Conservation (phyloP, 257 asterid species). For the Nicotiana knightiana region DNA sequence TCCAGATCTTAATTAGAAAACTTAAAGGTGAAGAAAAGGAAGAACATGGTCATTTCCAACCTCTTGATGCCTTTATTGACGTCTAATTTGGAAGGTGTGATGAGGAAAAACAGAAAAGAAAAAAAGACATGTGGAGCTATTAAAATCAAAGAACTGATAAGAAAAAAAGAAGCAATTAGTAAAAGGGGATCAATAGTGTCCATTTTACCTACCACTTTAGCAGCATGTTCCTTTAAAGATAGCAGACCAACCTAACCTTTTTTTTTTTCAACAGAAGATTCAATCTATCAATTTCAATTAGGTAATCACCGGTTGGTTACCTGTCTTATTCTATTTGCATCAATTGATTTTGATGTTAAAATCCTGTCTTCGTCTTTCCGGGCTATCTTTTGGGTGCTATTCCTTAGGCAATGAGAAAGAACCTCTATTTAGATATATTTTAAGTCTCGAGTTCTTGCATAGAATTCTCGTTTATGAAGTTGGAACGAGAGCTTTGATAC, state of each 20-base stretch:
- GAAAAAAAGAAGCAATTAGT: neutral
- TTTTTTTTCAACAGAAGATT: neutral
- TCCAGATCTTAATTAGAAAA: neutral
- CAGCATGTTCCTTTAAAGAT: neutral
- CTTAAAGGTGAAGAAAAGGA: constrained; percentile 42
- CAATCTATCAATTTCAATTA: neutral
- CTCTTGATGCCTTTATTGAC: neutral
- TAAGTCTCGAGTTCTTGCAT: too few relatives aligned
- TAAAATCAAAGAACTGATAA: neutral
- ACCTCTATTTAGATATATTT: too few relatives aligned
- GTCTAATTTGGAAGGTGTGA: neutral
- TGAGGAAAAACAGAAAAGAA: neutral
- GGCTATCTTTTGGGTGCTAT: too few relatives aligned
- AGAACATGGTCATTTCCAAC: constrained; percentile 8
- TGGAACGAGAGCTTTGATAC: too few relatives aligned
- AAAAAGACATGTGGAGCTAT: neutral
- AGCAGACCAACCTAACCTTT: neutral
- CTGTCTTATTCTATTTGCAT: neutral
- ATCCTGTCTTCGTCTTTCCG: too few relatives aligned
- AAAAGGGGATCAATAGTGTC: neutral
- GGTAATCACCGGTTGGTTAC: neutral
- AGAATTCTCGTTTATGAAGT: too few relatives aligned
- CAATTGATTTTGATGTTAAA: neutral
- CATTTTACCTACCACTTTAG: neutral
- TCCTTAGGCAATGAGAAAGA: too few relatives aligned